phyloP scores from a whole-genome alignment of 208 protist genomes.

The Leishmania tropica region DNA sequence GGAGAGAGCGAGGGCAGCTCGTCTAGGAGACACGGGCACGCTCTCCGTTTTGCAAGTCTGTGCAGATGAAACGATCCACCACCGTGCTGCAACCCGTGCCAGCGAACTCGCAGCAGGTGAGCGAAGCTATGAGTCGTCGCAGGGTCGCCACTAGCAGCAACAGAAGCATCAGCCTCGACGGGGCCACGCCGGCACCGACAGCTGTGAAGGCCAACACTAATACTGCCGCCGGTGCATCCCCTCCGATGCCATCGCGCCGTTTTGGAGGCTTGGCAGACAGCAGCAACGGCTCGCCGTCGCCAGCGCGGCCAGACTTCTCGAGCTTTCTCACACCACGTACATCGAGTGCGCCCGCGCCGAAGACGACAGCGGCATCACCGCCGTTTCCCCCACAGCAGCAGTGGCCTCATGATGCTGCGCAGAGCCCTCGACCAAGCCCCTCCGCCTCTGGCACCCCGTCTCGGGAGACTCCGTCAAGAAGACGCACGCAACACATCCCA shows the following conservation, averaged over 20 bases:
- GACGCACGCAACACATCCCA: not conserved
- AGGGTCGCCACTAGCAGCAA: not conserved
- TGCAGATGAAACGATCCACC: not conserved
- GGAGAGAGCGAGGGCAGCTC: not conserved
- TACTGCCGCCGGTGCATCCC: not conserved
- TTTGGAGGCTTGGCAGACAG: not conserved
- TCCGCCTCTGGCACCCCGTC: not conserved
- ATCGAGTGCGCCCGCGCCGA: not conserved
- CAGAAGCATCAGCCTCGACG: not conserved
- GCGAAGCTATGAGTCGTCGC: not conserved
- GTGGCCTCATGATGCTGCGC: not conserved
- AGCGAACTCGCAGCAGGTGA: not conserved
- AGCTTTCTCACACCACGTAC: conserved; percentile 1
- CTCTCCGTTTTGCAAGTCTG: not conserved
- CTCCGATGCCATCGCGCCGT: not conserved
- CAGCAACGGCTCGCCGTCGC: conserved; percentile 1
- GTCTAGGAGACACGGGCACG: no score
- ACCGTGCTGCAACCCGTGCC: not conserved
- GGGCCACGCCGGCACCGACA: not conserved
- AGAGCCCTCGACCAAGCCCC: not conserved
- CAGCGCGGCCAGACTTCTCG: conserved; percentile 7
- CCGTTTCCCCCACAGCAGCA: not conserved
- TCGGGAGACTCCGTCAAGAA: not conserved
- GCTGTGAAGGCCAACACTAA: not conserved
- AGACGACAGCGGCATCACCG: not conserved